Percentiles rank a stretch among this genome's conserved stretches.
Conservation (phyloP, 371 early-diverging fungal species). For the Sporodiniella umbellata region DNA sequence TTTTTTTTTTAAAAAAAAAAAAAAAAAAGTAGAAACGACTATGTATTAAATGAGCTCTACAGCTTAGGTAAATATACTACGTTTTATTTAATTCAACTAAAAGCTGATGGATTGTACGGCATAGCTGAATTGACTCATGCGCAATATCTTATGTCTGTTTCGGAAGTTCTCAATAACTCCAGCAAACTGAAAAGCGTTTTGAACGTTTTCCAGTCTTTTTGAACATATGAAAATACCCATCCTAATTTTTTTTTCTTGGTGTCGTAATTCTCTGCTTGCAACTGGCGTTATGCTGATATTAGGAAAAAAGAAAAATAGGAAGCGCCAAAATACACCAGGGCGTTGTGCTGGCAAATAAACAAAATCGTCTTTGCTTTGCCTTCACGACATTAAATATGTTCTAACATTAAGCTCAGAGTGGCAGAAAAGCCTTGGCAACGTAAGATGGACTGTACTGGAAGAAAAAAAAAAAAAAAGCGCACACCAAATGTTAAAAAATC, state of each 20-base stretch:
- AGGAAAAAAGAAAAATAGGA: conserved; percentile 2
- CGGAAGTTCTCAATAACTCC: conserved; percentile 19
- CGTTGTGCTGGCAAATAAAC: neutral
- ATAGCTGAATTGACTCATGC: conserved; percentile 23
- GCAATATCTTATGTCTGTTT: conserved; percentile 19
- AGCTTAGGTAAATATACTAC: conserved; percentile 14
- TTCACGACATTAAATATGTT: conserved; percentile 9
- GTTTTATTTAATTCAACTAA: conserved; percentile 25
- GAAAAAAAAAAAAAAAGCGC: too few species aligned
- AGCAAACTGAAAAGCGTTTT: conserved; percentile 12
- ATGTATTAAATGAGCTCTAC: conserved; percentile 11
- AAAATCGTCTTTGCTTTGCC: conserved; percentile 11
- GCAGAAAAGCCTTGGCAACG: too few species aligned
- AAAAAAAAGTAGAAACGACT: conserved; percentile 4
- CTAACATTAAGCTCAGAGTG: conserved; percentile 15
- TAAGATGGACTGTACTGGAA: too few species aligned
- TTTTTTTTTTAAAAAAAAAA: conserved; percentile 11
- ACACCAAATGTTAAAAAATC: too few species aligned
- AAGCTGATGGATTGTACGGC: conserved; percentile 21
- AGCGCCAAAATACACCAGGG: conserved; percentile 11
- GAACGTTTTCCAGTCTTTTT: conserved; percentile 11
- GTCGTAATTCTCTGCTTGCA: conserved; percentile 8
- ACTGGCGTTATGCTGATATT: conserved; percentile 12
- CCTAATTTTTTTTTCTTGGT: conserved; percentile 13
- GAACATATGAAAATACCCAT: conserved; percentile 9